Base-by-base conservation (phyloP, 208 protist genomes). In the Trypanosoma cruzi region DNA sequence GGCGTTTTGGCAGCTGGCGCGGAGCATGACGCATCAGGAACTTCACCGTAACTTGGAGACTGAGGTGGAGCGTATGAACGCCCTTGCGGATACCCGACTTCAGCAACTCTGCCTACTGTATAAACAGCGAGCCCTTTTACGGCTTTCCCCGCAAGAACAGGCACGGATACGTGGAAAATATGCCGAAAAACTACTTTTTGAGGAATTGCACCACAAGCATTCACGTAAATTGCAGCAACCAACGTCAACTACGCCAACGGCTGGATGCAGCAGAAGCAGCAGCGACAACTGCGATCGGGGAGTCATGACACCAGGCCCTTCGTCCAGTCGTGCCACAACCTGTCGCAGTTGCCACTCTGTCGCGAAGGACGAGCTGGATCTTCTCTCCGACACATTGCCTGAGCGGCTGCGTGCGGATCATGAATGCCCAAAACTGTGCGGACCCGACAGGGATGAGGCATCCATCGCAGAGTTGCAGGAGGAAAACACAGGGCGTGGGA, bases 71-170 rank as follows among this genome's bases (percentile, higher is more conserved):
- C 81, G 79, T 28, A 78, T 90, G 18, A 75, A 79, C 32, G 64
- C 53, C 2, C 56, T 85, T 40, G 85, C 80, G 0, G 79, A 82
- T 53, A 73, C 73, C n/a, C 79, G 85, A 7, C 76, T 90, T 4
- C 60, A 68, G 29, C 71, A 85, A 20, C 65, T 90, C 31, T 80
- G 81, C 55, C 57, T 90, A 34, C 66, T 90, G 37, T 83, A 77
- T 66, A 86, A 90, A 67, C 85, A 87, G 46, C 80, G 78, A 14
- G 81, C 80, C 0, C 48, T 89, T 8, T 57, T 86, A 31, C 71
- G 42, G 37, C 66, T 75, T 48, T 75, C 79, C n/a, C 52, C 79
- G 29, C 50, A 81, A 24, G 73, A 86, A 67, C 84, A 89, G 55
- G 71, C 73, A 31, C 20, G 31, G 18, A 46, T 89, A 37, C 69